phyloP scores from a whole-genome alignment of 805 yeast species.

The Ogataea saltuana region DNA sequence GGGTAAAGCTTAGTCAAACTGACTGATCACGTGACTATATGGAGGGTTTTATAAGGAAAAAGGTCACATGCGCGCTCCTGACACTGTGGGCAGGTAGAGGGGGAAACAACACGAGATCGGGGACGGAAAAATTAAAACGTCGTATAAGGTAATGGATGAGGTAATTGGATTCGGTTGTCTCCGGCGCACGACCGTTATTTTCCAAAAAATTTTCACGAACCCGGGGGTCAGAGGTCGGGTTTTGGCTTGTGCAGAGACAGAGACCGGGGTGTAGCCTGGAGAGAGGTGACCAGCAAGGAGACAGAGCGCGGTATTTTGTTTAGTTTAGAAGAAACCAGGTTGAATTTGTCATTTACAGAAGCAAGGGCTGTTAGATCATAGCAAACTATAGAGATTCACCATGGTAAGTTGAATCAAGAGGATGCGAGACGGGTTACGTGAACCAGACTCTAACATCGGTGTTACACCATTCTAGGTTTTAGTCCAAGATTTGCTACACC shows the following conservation, averaged over 20 bases:
- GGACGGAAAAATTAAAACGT: not conserved
- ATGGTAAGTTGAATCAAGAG: conserved; percentile 1
- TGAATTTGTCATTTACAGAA: not conserved
- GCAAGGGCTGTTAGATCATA: not conserved
- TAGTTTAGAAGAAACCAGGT: too few species aligned
- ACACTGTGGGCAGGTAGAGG: too few species aligned
- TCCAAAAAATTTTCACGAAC: conserved; percentile 6
- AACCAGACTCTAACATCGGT: too few species aligned
- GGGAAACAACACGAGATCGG: too few species aligned
- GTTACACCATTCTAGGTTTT: conserved; percentile 58
- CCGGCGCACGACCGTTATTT: not conserved
- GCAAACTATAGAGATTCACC: conserved; percentile 5
- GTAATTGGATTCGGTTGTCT: not conserved
- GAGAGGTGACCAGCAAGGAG: too few species aligned
- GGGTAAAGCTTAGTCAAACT: too few species aligned
- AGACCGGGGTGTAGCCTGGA: conserved; percentile 3
- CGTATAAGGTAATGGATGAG: not conserved
- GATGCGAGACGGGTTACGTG: too few species aligned
- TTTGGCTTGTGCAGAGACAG: not conserved
- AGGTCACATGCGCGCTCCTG: not conserved
- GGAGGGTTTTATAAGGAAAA: not conserved
- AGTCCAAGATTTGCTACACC: conserved; percentile 99
- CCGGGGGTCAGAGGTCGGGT: too few species aligned
- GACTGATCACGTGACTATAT: not conserved
- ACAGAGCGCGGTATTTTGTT: too few species aligned